Base-by-base conservation (phyloP, 148 eudicot genomes). In the Tetragonia tetragonoides region DNA sequence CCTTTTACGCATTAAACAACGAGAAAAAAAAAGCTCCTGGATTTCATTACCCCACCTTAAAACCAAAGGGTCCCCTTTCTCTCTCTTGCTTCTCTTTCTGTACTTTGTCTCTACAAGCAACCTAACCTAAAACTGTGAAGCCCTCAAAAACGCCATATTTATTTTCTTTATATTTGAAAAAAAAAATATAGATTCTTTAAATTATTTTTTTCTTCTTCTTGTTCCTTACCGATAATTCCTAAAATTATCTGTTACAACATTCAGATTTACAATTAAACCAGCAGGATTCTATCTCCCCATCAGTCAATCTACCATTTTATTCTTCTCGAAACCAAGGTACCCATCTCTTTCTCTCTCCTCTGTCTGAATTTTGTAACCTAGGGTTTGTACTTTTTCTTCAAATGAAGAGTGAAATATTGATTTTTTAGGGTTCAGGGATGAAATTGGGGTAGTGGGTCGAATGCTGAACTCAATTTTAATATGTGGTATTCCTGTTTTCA, bases 101-200 rank as follows among this genome's bases (percentile, higher is more conserved):
- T 72, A 66, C 80, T 81, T 64, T 66, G 77, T 77, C 80, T 78
- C 76, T 72, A 69, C 44, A 66, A 77, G 84, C 77, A 81, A 73
- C 84, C 84, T 81, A 81, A 72, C 84, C 78, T 73, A 81, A 77
- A 81, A 75, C 81, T 81, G 78, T 81, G 78, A 77, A 81, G 72
- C 73, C 74, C 60, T 51, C 40, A 70, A 70, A 23, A 53, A 77
- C 73, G 47, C 83, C 83, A 76, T 23, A 17, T 60, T 69, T 56
- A 8, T 24, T 69, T 56, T 16, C 16, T 61, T 41, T 34, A 34
- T 61, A 10, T 28, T 72, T 54, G 10, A 62, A 9, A 20, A 72
- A 64, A 34, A 38, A 40, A 47, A 37, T 37, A 8, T 23, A 46
- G 47, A 4, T 23, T 34, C 37, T 18, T 49, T 47, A 1, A 6